Evolutionary conservation across 768 basidiomycete species (phyloP), one percentile per base, ranked within the genome.

Genomic region (Boletus insuetus): DNA sequence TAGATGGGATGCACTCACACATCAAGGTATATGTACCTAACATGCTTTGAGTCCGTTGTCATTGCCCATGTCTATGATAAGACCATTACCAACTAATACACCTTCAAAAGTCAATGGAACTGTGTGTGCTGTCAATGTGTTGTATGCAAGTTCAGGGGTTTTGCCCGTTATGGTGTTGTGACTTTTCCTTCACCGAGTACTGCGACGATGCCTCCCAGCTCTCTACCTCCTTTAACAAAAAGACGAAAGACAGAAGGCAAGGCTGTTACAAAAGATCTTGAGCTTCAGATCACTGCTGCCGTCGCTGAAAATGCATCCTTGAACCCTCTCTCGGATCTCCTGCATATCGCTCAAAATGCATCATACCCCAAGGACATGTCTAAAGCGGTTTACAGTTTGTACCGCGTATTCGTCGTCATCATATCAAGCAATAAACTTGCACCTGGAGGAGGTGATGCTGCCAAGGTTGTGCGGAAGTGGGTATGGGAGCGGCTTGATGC

Each of bases 371-470:
- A 79, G 58, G 77, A 82, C 29, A 80, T 84, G 14, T 88, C 80
- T 53, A 93, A 89, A 67, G 85, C 82, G 2, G 79, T 94, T 17
- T 96, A 93, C 71, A 86, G 92, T 1, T 69, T 89, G 6, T 94
- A 96, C 69, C 75, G 94, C 38, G 77, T 87, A 13, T 94, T 92
- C 66, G 82, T 89, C 10, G 61, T 79, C 20, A 72, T 90, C 35
- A 79, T 93, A 46, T 68, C 77, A 4, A 77, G 77, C 31, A 82
- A 84, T 3, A 82, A 84, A 58, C 73, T 93, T 14, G 75, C 75
- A 35, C 51, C 73, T 34, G 73, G 75, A 26, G 77, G 76, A 16
- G 75, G 81, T 34, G 84, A 83, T 26, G 81, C 79, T 16, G 79
- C 82, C 39, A 77, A 76, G 55, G 68, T 76, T 12, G 89, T 94